Base-by-base conservation (phyloP, 768 basidiomycete species). In the Boletales sp. region DNA sequence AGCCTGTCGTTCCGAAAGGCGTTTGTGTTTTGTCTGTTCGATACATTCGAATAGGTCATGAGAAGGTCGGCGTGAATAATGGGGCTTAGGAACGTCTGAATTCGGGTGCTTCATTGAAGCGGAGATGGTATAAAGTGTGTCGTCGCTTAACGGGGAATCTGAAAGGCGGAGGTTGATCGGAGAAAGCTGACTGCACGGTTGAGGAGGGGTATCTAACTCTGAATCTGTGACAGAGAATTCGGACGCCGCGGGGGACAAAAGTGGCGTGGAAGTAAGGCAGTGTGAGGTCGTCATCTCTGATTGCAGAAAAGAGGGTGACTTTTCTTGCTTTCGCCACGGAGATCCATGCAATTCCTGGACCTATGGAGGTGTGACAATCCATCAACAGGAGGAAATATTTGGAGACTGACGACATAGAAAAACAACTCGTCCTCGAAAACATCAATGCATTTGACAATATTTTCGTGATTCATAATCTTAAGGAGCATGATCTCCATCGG, bases 11-110 rank as follows among this genome's bases (percentile, higher is more conserved):
- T 95, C 93, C 12, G 82, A 78, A 41, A 97, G 79, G 11, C 85
- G 81, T 54, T 87, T 87, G 64, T 93, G 75, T 56, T 81, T 79
- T 17, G 84, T 84, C 60, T 90, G 87, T 69, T 97, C 94, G 41
- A 96, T 94, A 65, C 90, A 95, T 67, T 97, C 94, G 60, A 96
- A 97, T 39, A 97, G 74, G 67, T 97, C 94, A 65, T 94, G 84
- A 10, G 92, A 93, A 18, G 89, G 78, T 34, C 93, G 81, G 31
- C 89, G 81, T 19, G 81, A 74, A 62, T 77, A 81, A 40, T 72
- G 69, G 18, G 77, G 72, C 38, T 71, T 74, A 18, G 62, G 61
- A 25, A 58, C 54, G 36, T 62, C 46, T 28, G 58, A 28, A 44
- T 37, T 43, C 11, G 32, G 34, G 6, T 38, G 37, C 50, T 61